Conservation (phyloP, 148 eudicot genomes). For the Simmondsia chinensis region DNA sequence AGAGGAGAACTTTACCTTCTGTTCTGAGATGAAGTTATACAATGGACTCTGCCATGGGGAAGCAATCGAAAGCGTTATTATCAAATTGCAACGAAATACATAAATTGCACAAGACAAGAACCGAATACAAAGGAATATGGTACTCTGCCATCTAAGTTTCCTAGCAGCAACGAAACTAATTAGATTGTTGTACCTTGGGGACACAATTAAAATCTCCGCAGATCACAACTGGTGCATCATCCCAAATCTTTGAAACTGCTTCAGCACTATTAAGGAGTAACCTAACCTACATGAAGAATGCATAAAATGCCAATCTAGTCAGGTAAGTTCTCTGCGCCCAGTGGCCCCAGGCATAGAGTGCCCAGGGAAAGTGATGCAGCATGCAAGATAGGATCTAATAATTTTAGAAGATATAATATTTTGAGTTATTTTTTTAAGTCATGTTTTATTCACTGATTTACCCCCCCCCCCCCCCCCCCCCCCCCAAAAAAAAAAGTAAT, state of each 20-base stretch:
- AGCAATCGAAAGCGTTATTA: slow-evolving; percentile 8
- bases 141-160: too few species aligned
- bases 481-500: too few species aligned
- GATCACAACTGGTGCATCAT: slow-evolving; percentile 81
- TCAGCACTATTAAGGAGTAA: slow-evolving; percentile 67
- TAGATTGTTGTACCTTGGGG: slow-evolving; percentile 51
- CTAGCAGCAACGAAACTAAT: background rate
- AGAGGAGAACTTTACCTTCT: slow-evolving; percentile 45
- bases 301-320: background rate
- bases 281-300: slow-evolving; percentile 46
- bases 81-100: background rate
- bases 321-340: background rate
- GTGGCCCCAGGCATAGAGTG: too few species aligned
- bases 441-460: too few species aligned
- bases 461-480: too few species aligned
- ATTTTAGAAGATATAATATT: too few species aligned
- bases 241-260: slow-evolving; percentile 83
- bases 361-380: too few species aligned
- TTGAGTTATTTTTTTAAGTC: too few species aligned
- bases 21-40: slow-evolving; percentile 73
- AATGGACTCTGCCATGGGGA: slow-evolving; percentile 65
- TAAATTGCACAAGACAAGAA: slow-evolving; percentile 3
- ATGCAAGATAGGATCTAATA: too few species aligned
- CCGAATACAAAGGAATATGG: too few species aligned
- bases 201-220: slow-evolving; percentile 95